Base-by-base conservation (phyloP, 352 stramenopile genomes). In the Thalassiosira livingstoniorum region DNA sequence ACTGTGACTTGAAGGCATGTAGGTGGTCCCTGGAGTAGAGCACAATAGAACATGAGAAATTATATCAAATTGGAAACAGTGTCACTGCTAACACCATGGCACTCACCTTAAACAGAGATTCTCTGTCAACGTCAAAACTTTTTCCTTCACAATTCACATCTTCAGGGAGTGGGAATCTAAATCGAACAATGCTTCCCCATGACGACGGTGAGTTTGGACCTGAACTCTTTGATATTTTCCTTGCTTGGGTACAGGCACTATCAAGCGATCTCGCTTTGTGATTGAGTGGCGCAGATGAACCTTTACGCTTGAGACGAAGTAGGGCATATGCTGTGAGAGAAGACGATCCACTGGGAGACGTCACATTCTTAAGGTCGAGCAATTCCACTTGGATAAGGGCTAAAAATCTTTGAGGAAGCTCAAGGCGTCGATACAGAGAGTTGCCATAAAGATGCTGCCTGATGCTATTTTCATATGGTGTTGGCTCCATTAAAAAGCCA, bases 331-430 rank as follows among this genome's bases (percentile, higher is more conserved):
- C 89, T 25, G 87, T 89, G 31, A 95, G 65, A 58, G 88, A 90
- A 58, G 90, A 83, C 13, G 89, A 91, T 57, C 90, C 90, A 66
- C 88, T 91, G n/a, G 91, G 87, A 27, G 91, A 88, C 45, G 90
- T 93, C 2, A 96, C 78, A 81, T 95, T 95, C 78, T 96, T 95
- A 39, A 96, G 80, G 77, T 95, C 92, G 2, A 95, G 81, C 10
- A 96, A 67, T 60, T 95, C 89, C 11, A 95, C 90, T 81, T 95
- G 91, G 35, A 96, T 74, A 18, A 95, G 73, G 23, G 91, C 90
- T 43, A 95, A 27, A 61, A 93, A 96, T 27, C 92, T 88, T 55
- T 92, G 87, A 34, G 89, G 86, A 34, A 94, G 68, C 4, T 87
- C 65, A 11, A 94, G 54, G 21, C 82, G 74, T 32, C 87, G 71